phyloP scores from a whole-genome alignment of 352 stramenopile species.

The Globisporangium orthogonon region DNA sequence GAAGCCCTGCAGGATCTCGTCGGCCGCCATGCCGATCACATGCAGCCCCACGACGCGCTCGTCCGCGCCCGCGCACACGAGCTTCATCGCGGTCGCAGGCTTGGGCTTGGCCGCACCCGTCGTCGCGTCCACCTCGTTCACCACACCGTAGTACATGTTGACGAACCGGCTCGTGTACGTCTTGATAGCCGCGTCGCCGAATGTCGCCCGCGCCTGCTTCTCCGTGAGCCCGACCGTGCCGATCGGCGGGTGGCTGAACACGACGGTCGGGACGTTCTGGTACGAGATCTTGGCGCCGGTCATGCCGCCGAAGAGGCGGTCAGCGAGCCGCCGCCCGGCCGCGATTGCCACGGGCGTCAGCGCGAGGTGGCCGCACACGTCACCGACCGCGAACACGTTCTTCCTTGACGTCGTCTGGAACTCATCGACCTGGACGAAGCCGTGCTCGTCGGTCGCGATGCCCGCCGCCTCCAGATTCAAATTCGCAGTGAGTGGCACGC shows the following conservation, averaged over 20 bases:
- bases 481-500: constrained; percentile 32
- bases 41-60: constrained; percentile 97
- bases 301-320: constrained; percentile 84
- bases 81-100: constrained; percentile 93
- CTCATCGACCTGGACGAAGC: constrained; percentile 85
- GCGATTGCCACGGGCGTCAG: constrained; percentile 87
- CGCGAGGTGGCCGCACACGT: constrained; percentile 58
- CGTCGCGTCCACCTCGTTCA: constrained; percentile 49
- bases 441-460: constrained; percentile 48
- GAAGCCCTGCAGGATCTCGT: constrained; percentile 99
- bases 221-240: constrained; percentile 93
- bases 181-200: constrained; percentile 88
- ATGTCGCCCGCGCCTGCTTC: constrained; percentile 80
- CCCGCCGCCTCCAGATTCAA: constrained; percentile 72
- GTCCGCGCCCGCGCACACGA: constrained; percentile 84
- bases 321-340: constrained; percentile 71
- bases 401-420: constrained; percentile 86
- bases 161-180: constrained; percentile 92
- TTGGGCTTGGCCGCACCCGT: constrained; percentile 57
- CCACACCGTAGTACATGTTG: constrained; percentile 94
- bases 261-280: constrained; percentile 91
- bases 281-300: constrained; percentile 71
- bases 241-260: constrained; percentile 95
- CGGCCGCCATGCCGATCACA: constrained; percentile 91
- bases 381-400: constrained; percentile 76